These are phyloP conservation scores for Pueraria montana DNA, from an alignment of 306 rosid genomes.

Conservation along the genomic window DNA sequence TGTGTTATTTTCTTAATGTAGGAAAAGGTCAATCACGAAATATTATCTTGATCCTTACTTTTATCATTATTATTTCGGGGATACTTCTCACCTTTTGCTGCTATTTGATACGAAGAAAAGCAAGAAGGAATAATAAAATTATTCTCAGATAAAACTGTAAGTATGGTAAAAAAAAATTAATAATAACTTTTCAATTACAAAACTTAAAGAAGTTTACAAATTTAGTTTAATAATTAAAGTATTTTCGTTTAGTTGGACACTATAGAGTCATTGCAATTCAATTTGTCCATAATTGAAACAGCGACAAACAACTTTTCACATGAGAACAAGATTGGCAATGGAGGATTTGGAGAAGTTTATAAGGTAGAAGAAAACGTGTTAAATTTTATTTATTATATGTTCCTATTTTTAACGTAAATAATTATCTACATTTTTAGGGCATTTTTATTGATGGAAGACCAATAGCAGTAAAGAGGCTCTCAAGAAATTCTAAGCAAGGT, in stretches of 20 bases:
- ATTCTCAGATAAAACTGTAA: constrained; percentile 39
- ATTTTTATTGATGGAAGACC: background rate
- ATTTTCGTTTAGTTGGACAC: constrained; percentile 2
- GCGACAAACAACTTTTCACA: background rate
- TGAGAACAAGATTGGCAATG: constrained; percentile 2
- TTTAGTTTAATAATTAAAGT: background rate
- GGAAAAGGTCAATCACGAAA: background rate
- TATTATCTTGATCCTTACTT: background rate
- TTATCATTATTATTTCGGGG: background rate
- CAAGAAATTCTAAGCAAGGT: constrained; percentile 10
- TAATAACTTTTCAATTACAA: too few relatives aligned
- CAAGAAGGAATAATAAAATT: background rate
- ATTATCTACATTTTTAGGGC: background rate
- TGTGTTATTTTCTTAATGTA: background rate
- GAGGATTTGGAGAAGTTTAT: constrained; percentile 14
- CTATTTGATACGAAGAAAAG: background rate
- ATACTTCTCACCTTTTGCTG: background rate
- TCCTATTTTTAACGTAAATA: background rate
- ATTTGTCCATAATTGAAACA: background rate
- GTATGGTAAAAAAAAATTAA: background rate
- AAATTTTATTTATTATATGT: background rate
- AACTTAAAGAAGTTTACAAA: too few relatives aligned
- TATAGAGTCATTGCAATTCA: background rate
- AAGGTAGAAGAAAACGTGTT: background rate
- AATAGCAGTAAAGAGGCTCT: constrained; percentile 20